Evolutionary conservation across 2,329 filamentous ascomycete species (phyloP), one percentile per base, ranked within the genome.

Genomic region (Alternaria sp.): DNA sequence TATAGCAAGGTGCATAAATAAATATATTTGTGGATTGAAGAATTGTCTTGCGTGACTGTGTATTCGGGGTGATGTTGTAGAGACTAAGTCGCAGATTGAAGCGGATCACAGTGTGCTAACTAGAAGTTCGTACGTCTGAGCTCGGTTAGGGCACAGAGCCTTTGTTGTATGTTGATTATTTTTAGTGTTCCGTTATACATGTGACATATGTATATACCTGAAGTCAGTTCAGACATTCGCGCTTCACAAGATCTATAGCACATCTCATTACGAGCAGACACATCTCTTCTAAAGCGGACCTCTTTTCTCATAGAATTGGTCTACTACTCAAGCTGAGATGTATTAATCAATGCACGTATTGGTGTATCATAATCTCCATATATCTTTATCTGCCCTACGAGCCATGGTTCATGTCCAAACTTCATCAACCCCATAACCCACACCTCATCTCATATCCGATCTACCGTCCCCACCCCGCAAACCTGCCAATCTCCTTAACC

Each of bases 401-500:
- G 13, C 6, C 13, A 32, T 15, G 12, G 12, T 32, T 32, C 6
- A 32, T 15, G 15, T 32, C 30, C 12, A 7, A 32, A 13, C 3
- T 32, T 32, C 30, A 32, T 32, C 30, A 2, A 32, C 30, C 13
- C 32, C 15, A 8, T 36, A 5, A 9, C 7, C 30, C 6, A 36
- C 0, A 9, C 32, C 1, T 36, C 32, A n/a, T 40, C 8, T n/a
- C 32, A 40, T 15, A 40, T 17, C 36, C 32, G 2, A 36, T 36
- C 30, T 40, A 40, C n/a, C 36, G 36, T 40, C 36, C 36, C 36
- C 36, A 40, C 36, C 36, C 36, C 15, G 36, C 36, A 40, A 40
- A 40, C n/a, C 36, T 1, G 1, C 69, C 67, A 26, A 75, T 71
- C 4, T 69, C 65, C 9, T 75, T 65, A 23, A 67, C 63, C 52